Conservation (phyloP, 176 grass and related monocot species). For the Alopecurus myosuroides region DNA sequence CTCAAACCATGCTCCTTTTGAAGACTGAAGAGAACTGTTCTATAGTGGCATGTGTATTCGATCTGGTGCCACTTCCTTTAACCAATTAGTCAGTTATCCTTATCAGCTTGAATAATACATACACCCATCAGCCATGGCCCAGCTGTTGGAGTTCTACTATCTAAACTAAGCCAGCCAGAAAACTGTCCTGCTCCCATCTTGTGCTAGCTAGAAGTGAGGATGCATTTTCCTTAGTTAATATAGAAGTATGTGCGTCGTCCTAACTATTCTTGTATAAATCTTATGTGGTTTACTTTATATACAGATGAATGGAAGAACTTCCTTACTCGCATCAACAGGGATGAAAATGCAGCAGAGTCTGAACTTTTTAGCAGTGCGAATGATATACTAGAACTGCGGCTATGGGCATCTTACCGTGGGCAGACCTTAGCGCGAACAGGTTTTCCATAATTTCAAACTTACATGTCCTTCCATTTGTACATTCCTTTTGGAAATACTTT, state of each 20-base stretch:
- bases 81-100: not conserved
- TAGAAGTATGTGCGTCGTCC: not conserved
- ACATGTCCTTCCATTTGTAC: not conserved
- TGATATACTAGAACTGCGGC: slow-evolving; percentile 77
- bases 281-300: slow-evolving; percentile 24
- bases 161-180: not conserved
- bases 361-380: slow-evolving; percentile 62
- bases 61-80: not conserved
- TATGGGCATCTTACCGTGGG: slow-evolving; percentile 95
- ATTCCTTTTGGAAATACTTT: not conserved
- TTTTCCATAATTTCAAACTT: slow-evolving; percentile 25
- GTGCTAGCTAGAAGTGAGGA: not conserved
- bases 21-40: not conserved
- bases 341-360: slow-evolving; percentile 75
- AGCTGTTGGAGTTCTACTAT: not conserved
- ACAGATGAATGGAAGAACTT: slow-evolving; percentile 98
- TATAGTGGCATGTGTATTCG: not conserved
- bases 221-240: slow-evolving; percentile 5
- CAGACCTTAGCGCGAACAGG: slow-evolving; percentile 95
- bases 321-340: slow-evolving; percentile 74
- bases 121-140: not conserved
- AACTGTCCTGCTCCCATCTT: not conserved
- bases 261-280: not conserved
- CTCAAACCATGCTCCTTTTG: not conserved
- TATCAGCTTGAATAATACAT: not conserved